These are phyloP conservation scores for Prunus dulcis DNA, from an alignment of 306 rosid species.

Conservation along the genomic window DNA sequence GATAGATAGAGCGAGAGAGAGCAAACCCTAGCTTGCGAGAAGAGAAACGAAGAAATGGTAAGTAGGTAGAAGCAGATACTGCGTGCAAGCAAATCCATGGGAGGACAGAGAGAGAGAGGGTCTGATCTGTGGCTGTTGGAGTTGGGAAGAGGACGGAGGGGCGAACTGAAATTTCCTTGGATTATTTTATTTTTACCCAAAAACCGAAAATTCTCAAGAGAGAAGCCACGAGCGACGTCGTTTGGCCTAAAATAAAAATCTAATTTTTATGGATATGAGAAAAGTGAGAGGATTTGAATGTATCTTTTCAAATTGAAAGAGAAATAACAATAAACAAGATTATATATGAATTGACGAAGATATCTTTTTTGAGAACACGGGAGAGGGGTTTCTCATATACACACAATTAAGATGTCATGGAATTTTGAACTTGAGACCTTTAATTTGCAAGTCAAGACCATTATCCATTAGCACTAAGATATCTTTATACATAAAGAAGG, in stretches of 20 bases:
- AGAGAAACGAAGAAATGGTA: conserved; percentile 29
- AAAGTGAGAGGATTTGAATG: no score
- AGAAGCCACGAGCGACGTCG: not conserved
- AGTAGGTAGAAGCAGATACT: conserved; percentile 20
- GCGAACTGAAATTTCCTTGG: not conserved
- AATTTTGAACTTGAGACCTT: rapidly evolving
- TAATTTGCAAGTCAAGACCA: rapidly evolving
- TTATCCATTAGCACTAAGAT: no score
- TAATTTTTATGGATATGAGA: no score
- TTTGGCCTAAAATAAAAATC: not conserved
- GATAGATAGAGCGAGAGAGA: conserved; percentile 5
- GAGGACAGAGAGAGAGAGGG: conserved; percentile 10
- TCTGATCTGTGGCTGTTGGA: conserved; percentile 5
- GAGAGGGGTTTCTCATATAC: no score
- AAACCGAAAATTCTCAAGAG: not conserved
- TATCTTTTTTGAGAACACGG: no score
- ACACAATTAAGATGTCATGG: no score
- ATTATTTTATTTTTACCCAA: not conserved
- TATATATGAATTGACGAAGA: no score
- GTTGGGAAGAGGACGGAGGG: not conserved
- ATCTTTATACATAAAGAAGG: no score
- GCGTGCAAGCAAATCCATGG: conserved; percentile 8
- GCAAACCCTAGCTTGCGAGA: conserved; percentile 38
- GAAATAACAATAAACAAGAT: no score
- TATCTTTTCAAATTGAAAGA: no score